Conservation (phyloP, 1,284 basidiomycete genomes). For the Trichosporon coremiiforme region DNA sequence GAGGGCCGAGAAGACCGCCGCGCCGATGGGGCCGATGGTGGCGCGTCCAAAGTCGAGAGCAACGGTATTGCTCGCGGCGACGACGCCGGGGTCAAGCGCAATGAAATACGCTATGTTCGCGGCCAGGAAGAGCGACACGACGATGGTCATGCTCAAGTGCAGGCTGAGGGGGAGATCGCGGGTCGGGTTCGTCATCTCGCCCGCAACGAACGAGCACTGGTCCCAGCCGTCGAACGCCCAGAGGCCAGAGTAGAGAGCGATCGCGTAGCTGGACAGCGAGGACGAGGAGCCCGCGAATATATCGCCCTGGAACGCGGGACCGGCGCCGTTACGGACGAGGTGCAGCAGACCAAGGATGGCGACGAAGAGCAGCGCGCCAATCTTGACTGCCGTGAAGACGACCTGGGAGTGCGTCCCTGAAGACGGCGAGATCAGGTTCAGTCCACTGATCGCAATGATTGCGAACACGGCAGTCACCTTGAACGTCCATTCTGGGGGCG, state of each 20-base stretch:
- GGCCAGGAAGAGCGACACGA: slow-evolving; percentile 71
- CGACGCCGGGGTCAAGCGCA: slow-evolving; percentile 75
- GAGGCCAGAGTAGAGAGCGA: slow-evolving; percentile 91
- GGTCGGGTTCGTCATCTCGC: slow-evolving; percentile 82
- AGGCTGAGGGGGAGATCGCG: slow-evolving; percentile 87
- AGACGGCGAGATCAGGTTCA: slow-evolving; percentile 78
- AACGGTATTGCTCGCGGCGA: slow-evolving; percentile 72
- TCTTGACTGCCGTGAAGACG: slow-evolving; percentile 81
- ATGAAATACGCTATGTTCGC: slow-evolving; percentile 91
- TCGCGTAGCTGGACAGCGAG: slow-evolving; percentile 80
- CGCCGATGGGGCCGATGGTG: slow-evolving; percentile 81
- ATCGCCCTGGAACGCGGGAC: slow-evolving; percentile 52
- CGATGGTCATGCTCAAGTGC: slow-evolving; percentile 75
- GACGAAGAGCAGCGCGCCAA: slow-evolving; percentile 57
- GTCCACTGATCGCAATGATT: slow-evolving; percentile 68
- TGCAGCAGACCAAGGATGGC: slow-evolving; percentile 55
- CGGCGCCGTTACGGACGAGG: slow-evolving; percentile 48
- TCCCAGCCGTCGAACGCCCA: slow-evolving; percentile 95
- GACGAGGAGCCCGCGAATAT: slow-evolving; percentile 74
- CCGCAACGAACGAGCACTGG: slow-evolving; percentile 74
- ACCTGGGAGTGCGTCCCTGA: slow-evolving; percentile 80
- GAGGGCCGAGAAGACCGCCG: slow-evolving; percentile 77
- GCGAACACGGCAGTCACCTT: slow-evolving; percentile 80
- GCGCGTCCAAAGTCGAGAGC: slow-evolving; percentile 90
- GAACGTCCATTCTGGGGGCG: slow-evolving; percentile 87